Evolutionary conservation across 202 grass and related monocot species (phyloP), one percentile per base, ranked within the genome.

Genomic region (Cymbopogon flexuosus): DNA sequence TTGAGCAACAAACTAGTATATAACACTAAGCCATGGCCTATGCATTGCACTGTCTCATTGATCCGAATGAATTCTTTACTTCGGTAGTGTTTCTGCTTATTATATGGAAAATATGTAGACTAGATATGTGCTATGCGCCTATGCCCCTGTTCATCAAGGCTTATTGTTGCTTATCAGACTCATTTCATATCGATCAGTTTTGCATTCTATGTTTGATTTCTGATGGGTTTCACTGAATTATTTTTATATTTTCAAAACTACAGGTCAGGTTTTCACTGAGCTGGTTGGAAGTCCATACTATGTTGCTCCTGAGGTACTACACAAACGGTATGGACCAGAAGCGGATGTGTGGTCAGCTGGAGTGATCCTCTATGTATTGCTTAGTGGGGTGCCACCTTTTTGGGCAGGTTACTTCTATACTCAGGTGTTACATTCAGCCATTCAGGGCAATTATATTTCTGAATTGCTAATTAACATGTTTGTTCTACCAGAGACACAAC

Each of bases 311-410:
- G 96, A 99, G 82, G 96, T 99, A 82, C 67, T 99, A 13, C 71
- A 86, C 77, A 99, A 94, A 81, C 79, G 84, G 21, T 99, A 91
- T 73, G 96, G 96, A 74, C 96, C 96, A 63, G 92, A 96, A 93
- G 89, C 90, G 0, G 96, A 99, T 84, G 93, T 96, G 58, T 99
- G 93, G 92, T 95, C 92, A 80, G 96, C 90, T 79, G 96, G 96
- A 78, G 88, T 99, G 66, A 90, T 99, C 62, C 87, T 99, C 11
- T 99, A 99, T 76, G 93, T 99, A 73, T 47, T 99, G n/a, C 83
- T 99, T 68, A 93, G 96, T 58, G 96, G 96, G 42, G 96, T 96
- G 15, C 96, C 96, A 65, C 96, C 96, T 63, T 99, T 99, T 90
- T 99, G 92, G 92, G 92, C 96, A 88, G 96, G 96, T 99, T 65